A percentile compares a stretch with the other conserved stretches of the same genome.
These are phyloP conservation scores for Cryptosporidium canis DNA, from an alignment of 169 alveolate genomes.

Conservation along the genomic window DNA sequence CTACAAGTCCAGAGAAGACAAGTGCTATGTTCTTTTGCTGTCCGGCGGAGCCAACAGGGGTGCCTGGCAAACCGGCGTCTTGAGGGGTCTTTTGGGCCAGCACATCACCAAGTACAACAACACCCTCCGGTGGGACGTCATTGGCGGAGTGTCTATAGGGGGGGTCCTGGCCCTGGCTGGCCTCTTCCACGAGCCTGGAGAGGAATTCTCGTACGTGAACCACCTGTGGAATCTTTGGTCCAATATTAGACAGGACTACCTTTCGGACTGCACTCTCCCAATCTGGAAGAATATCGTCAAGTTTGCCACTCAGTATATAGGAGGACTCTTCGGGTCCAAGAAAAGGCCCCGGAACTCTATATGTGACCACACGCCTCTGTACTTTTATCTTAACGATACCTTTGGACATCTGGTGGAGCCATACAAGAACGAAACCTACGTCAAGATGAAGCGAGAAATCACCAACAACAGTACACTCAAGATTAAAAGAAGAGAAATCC, in stretches of 20 bases:
- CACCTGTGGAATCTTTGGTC: slow-evolving; percentile 62
- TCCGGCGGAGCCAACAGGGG: slow-evolving; percentile 73
- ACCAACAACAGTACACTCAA: neutral
- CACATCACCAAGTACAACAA: slow-evolving; percentile 40
- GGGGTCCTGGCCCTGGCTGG: slow-evolving; percentile 69
- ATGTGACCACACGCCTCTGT: slow-evolving; percentile 43
- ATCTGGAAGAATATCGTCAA: slow-evolving; percentile 53
- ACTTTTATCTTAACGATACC: slow-evolving; percentile 21
- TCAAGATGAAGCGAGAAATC: neutral
- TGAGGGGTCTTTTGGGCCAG: slow-evolving; percentile 56
- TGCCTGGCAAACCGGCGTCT: slow-evolving; percentile 71
- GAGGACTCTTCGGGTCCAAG: slow-evolving; percentile 17
- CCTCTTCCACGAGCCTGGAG: slow-evolving; percentile 65
- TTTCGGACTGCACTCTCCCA: slow-evolving; percentile 66
- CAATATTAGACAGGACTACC: slow-evolving; percentile 47
- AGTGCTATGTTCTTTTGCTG: slow-evolving; percentile 55
- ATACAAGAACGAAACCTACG: slow-evolving; percentile 33
- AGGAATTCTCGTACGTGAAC: slow-evolving; percentile 23
- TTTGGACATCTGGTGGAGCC: slow-evolving; percentile 64
- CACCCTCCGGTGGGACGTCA: slow-evolving; percentile 64
- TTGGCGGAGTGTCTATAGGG: slow-evolving; percentile 66
- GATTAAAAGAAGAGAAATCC: slow-evolving; percentile 52
- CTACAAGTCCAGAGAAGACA: slow-evolving; percentile 23
- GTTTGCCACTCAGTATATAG: slow-evolving; percentile 44
- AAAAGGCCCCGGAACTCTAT: slow-evolving; percentile 39